phyloP scores from a whole-genome alignment of 257 asterid genomes.

The Striga asiatica region DNA sequence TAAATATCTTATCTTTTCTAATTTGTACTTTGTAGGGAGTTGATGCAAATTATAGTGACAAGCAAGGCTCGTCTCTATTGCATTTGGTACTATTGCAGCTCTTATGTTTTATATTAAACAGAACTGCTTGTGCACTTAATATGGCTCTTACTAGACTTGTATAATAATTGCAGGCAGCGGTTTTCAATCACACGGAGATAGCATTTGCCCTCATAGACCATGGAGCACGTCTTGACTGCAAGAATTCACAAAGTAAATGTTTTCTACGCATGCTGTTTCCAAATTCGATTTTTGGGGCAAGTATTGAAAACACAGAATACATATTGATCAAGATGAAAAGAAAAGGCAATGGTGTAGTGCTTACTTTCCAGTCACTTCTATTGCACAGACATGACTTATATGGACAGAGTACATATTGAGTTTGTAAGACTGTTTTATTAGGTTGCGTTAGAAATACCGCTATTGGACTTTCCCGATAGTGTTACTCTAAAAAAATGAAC shows the following conservation, averaged over 20 bases:
- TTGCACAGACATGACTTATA: too few relatives aligned
- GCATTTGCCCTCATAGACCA: slow-evolving; percentile 83
- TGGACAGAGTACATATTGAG: too few relatives aligned
- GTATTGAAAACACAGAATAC: slow-evolving; percentile 1
- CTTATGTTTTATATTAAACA: background rate
- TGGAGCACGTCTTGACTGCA: slow-evolving; percentile 64
- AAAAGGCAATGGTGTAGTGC: background rate
- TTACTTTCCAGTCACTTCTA: too few relatives aligned
- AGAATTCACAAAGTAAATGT: slow-evolving; percentile 75
- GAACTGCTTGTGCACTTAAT: slow-evolving; percentile 1
- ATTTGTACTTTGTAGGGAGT: slow-evolving; percentile 50
- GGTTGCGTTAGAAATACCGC: background rate
- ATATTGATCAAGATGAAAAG: background rate
- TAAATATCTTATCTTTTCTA: slow-evolving; percentile 8
- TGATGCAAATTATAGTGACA: slow-evolving; percentile 83
- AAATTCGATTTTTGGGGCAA: too few relatives aligned
- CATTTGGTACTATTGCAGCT: slow-evolving; percentile 53
- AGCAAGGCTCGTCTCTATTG: slow-evolving; percentile 84
- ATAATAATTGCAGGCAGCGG: slow-evolving; percentile 64
- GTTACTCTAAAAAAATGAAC: too few relatives aligned
- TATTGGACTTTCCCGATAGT: background rate
- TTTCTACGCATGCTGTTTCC: slow-evolving; percentile 6
- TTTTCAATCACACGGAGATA: slow-evolving; percentile 87
- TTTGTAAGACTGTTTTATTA: too few relatives aligned
- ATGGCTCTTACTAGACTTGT: slow-evolving; percentile 1